Evolutionary conservation across 1,284 basidiomycete species (phyloP).

Genomic region (Heterobasidion occidentale): DNA sequence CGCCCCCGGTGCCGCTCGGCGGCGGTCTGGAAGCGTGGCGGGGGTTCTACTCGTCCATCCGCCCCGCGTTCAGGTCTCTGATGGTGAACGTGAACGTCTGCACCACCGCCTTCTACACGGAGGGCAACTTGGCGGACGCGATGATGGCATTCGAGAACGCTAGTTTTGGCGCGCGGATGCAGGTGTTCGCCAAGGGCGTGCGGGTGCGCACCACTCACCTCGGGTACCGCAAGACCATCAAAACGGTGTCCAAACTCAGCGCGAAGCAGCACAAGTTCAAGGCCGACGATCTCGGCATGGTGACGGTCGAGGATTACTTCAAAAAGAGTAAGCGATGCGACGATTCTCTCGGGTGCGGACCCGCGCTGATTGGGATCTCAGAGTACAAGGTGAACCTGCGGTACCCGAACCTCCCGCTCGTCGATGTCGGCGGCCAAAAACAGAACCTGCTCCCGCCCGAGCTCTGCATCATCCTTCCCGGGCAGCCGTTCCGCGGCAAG

Average conservation of each 20-base stretch:
- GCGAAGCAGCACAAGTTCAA: slow-evolving; percentile 49
- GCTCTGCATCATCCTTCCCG: slow-evolving; percentile 60
- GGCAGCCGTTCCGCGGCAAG: slow-evolving; percentile 65
- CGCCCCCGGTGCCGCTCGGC: slow-evolving; percentile 37
- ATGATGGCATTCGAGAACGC: slow-evolving; percentile 43
- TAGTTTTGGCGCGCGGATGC: slow-evolving; percentile 41
- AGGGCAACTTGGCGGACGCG: slow-evolving; percentile 52
- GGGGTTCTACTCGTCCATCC: slow-evolving; percentile 71
- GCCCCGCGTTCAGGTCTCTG: slow-evolving; percentile 61
- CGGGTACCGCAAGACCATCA: slow-evolving; percentile 54
- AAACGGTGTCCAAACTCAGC: slow-evolving; percentile 34
- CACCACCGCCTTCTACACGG: slow-evolving; percentile 68
- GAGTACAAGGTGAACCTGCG: slow-evolving; percentile 48
- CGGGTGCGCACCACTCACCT: slow-evolving; percentile 51
- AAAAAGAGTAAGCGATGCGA: slow-evolving; percentile 35
- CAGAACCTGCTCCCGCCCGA: slow-evolving; percentile 53
- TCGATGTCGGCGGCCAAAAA: slow-evolving; percentile 54
- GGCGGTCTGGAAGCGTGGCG: slow-evolving; percentile 62
- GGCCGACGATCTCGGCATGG: slow-evolving; percentile 36
- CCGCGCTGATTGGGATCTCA: slow-evolving; percentile 18
- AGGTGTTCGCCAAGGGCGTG: slow-evolving; percentile 51
- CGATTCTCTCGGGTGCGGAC: not conserved
- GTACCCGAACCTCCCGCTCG: slow-evolving; percentile 46
- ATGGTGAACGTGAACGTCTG: slow-evolving; percentile 78
- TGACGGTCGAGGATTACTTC: slow-evolving; percentile 63